Evolutionary conservation across 2,329 filamentous ascomycete species (phyloP).

Genomic region (Fonsecaea monophora): DNA sequence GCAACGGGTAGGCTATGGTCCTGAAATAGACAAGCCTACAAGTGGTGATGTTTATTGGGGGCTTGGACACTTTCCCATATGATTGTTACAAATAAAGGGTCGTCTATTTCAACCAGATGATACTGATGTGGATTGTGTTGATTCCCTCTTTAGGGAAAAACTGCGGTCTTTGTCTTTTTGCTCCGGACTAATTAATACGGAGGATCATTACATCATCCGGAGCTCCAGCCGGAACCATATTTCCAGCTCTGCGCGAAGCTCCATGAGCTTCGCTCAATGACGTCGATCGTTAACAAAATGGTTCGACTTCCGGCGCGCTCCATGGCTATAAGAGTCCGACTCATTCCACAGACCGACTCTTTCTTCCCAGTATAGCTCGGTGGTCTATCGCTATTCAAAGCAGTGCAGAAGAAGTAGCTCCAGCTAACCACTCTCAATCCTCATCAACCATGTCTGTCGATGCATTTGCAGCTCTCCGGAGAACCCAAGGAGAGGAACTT

Average conservation of each 20-base stretch:
- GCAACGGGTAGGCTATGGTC: too few species aligned
- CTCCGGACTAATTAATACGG: not conserved
- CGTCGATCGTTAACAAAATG: not conserved
- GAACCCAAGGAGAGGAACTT: conserved; percentile 58
- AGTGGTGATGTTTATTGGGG: conserved; percentile 15
- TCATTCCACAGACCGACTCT: not conserved
- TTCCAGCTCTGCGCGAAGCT: not conserved
- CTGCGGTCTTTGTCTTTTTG: not conserved
- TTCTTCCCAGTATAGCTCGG: not conserved
- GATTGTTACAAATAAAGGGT: not conserved
- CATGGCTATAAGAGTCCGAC: not conserved
- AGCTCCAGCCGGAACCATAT: not conserved
- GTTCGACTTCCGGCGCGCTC: not conserved
- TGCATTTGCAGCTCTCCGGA: conserved; percentile 57
- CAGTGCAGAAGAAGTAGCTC: not conserved
- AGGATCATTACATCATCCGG: not conserved
- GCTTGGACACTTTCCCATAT: conserved; percentile 23
- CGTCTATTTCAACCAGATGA: not conserved
- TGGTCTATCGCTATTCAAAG: not conserved
- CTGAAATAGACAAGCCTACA: not conserved
- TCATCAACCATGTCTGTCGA: conserved; percentile 47
- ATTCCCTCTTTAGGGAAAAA: not conserved
- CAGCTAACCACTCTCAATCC: not conserved
- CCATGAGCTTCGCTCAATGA: not conserved
- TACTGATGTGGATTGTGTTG: not conserved